These are phyloP conservation scores for Scedosporium dehoogii DNA, from an alignment of 2,329 filamentous ascomycete genomes.

Conservation along the genomic window DNA sequence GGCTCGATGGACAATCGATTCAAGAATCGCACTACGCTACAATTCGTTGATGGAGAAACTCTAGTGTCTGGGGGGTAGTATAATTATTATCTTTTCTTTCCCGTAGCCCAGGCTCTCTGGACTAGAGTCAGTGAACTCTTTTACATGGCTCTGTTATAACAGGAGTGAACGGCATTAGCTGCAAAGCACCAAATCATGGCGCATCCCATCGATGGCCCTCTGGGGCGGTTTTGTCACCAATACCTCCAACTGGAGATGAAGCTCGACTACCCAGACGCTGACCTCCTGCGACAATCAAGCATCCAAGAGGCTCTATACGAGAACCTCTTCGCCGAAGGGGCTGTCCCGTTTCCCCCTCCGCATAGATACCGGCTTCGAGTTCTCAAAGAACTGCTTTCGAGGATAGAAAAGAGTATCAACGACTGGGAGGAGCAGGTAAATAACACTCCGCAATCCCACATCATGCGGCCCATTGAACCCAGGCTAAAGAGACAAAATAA, in stretches of 20 bases:
- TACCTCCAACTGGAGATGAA: conserved; percentile 65
- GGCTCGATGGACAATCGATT: too few species aligned
- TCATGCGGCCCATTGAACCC: too few species aligned
- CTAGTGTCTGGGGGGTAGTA: too few species aligned
- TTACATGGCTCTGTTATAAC: too few species aligned
- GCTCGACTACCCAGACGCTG: conserved; percentile 52
- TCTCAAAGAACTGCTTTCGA: conserved; percentile 61
- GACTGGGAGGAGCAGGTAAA: conserved; percentile 86
- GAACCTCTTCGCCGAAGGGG: conserved; percentile 53
- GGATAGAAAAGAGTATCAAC: conserved; percentile 63
- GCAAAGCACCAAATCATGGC: too few species aligned
- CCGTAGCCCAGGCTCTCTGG: too few species aligned
- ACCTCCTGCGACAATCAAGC: conserved; percentile 45
- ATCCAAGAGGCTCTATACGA: conserved; percentile 59
- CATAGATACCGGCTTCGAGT: conserved; percentile 60
- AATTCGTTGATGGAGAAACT: too few species aligned
- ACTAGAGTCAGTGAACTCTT: too few species aligned
- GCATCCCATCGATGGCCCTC: conserved; percentile 8
- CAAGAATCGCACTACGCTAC: too few species aligned
- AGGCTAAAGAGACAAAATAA: neutral
- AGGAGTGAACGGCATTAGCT: too few species aligned
- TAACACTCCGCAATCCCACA: too few species aligned
- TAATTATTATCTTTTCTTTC: too few species aligned
- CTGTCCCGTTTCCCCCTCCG: conserved; percentile 49
- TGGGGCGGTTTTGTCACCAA: conserved; percentile 56